Evolutionary conservation across 1,284 basidiomycete species (phyloP), one percentile per base, ranked within the genome.

Genomic region (Leccinum fallax): DNA sequence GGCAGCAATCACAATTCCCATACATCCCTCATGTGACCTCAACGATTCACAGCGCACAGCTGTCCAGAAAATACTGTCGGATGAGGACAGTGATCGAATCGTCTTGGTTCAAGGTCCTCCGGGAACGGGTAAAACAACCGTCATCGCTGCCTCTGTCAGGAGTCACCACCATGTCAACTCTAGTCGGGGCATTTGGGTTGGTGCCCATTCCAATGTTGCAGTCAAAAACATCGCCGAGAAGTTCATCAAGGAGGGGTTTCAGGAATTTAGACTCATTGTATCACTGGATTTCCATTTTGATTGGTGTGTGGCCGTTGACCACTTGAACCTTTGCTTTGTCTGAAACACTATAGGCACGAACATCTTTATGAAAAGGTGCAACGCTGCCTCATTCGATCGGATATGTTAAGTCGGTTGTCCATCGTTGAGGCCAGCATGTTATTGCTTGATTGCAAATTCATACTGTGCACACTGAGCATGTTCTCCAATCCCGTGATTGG

Each of bases 171-270:
- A 67, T 19, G 69, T 66, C 60, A 30, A 34, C 3, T 63, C 59
- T 21, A 6, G 9, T 8, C 73, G 67, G 2, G 59, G 65, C 13
- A 82, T 90, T 9, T 93, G 89, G 88, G 79, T 93, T 8, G 77
- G 88, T 59, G 89, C 90, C 6, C 87, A 93, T 57, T 87, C 82
- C 0, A 86, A 86, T 67, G 80, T 86, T 46, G 85, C 81, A 5
- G 82, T 84, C 9, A 83, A 83, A 66, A 84, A 85, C 59, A 82
- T 85, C 24, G 83, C 83, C 0, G 79, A 82, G 63, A 83, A 79
- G 57, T 72, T 85, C 11, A 57, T 70, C 28, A 73, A 74, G 15
- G 63, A 71, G 43, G 69, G 59, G 0, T 80, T 81, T 61, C 28
- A 53, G 3, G 57, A 75, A 9, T 84, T 80, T 67, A 80, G 66